Conservation (phyloP, 208 protist species). For the Leishmania arabica region DNA sequence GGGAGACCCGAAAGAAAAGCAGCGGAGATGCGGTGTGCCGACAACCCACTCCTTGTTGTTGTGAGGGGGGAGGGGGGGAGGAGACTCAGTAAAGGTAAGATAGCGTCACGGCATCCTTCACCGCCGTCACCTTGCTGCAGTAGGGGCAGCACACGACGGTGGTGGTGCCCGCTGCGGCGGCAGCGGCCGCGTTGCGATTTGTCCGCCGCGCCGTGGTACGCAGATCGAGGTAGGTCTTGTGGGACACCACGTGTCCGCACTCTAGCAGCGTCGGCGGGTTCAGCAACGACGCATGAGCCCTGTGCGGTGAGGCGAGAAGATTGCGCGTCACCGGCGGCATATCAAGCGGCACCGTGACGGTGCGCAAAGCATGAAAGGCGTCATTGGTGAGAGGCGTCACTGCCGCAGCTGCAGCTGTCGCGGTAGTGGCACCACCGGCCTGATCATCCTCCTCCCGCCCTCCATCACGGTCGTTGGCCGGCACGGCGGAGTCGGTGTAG, state of each 20-base stretch:
- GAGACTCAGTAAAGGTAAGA: constrained; percentile 56
- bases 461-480: constrained; percentile 9
- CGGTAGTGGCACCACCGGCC: background rate
- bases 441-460: background rate
- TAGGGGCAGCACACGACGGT: constrained; percentile 68
- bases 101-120: constrained; percentile 47
- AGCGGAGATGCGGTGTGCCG: background rate
- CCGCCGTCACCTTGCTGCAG: constrained; percentile 47
- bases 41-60: no score
- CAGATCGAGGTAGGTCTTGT: constrained; percentile 48
- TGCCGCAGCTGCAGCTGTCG: background rate
- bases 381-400: background rate
- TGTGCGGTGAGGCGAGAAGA: constrained; percentile 21
- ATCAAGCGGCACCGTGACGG: constrained; percentile 13
- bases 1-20: background rate
- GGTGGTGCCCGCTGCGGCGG: background rate
- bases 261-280: constrained; percentile 69
- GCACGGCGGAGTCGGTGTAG: constrained; percentile 16
- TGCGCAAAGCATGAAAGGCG: constrained; percentile 6
- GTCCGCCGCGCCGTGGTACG: constrained; percentile 29
- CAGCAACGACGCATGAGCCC: constrained; percentile 23
- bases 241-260: constrained; percentile 82
- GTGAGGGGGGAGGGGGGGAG: no score
- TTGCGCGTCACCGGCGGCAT: constrained; percentile 36
- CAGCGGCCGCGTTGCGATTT: constrained; percentile 9